Evolutionary conservation across 2,329 filamentous ascomycete species (phyloP), one percentile per base, ranked within the genome.

Genomic region (Macrophomina pseudophaseolina): DNA sequence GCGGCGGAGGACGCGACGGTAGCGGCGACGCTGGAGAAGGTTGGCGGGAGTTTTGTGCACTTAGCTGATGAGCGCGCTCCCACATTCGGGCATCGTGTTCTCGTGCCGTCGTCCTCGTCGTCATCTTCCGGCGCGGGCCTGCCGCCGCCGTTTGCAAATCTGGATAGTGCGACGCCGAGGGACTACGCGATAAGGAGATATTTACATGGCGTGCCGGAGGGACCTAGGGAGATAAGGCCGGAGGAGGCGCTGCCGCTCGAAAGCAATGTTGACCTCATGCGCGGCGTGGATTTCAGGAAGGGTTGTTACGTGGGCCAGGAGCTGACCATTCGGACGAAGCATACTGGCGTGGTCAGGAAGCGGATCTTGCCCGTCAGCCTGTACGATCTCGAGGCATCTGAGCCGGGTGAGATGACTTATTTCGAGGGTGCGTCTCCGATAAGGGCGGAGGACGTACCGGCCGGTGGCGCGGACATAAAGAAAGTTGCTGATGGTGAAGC

Each of bases 291-390:
- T 79, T 99, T 95, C 81, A 88, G 88, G 75, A 99, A 99, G 81
- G 95, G 95, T 7, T 99, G 95, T 80, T 99, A 99, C 78, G 88
- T 98, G 7, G 95, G 95, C 0, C 95, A 99, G 80, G 95, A 99
- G 79, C 85, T 99, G 70, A 98, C 95, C 1, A 97, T 98, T 70
- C 90, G 95, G 49, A 99, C 95, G 1, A 91, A 94, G 76, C 95
- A 99, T 79, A 94, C 91, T 12, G 95, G 95, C 28, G 92, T 99
- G 16, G 92, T 99, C 48, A 86, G 95, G 68, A 97, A 97, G 84
- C 86, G 95, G 59, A 88, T 98, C 59, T 78, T 99, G 63, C 95
- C 95, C 0, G 89, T 94, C 40, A 80, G 90, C 70, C 74, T 97
- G 16, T 95, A 94, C 76, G 58, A 63, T 28, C 30, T 66, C 14